A percentile compares a stretch with the other conserved stretches of the same genome.
Evolutionary conservation across 2,329 filamentous ascomycete genomes (phyloP).

Genomic region (Stagonosporopsis tanaceti): DNA sequence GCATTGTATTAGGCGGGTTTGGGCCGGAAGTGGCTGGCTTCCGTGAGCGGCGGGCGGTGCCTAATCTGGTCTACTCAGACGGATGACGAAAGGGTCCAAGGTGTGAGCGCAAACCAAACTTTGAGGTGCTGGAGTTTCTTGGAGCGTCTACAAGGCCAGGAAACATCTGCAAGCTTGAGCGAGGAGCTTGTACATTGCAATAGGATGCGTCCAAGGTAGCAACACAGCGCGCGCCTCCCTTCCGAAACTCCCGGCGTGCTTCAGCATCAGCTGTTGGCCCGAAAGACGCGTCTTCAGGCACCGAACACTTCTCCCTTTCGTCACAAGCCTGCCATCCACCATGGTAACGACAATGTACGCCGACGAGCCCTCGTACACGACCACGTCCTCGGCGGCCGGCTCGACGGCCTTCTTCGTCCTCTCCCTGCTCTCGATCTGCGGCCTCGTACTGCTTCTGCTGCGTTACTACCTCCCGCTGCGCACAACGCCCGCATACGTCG

Average conservation of each 20-base stretch:
- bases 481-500: slow-evolving; percentile 86
- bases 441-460: slow-evolving; percentile 81
- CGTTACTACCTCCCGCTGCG: slow-evolving; percentile 91
- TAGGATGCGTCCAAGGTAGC: slow-evolving; percentile 10
- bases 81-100: slow-evolving; percentile 17
- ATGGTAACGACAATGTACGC: slow-evolving; percentile 13
- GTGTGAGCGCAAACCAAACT: slow-evolving; percentile 1
- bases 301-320: slow-evolving; percentile 4
- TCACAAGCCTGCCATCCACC: slow-evolving; percentile 10
- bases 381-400: slow-evolving; percentile 70
- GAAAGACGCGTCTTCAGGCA: slow-evolving; percentile 18
- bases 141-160: background rate
- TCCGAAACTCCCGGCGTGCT: slow-evolving; percentile 20
- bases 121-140: background rate
- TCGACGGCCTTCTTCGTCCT: slow-evolving; percentile 80
- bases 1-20: slow-evolving; percentile 24
- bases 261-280: slow-evolving; percentile 11
- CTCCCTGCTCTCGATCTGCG: slow-evolving; percentile 76
- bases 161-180: background rate
- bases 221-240: slow-evolving; percentile 5
- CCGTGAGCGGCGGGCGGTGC: slow-evolving; percentile 9
- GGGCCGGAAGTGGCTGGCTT: slow-evolving; percentile 22
- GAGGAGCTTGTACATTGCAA: background rate
- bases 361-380: slow-evolving; percentile 33
- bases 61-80: slow-evolving; percentile 18